A percentile compares a stretch with the other conserved stretches of the same genome.
phyloP scores from a whole-genome alignment of 2,329 filamentous ascomycete species.

The Tolypocladium capitatum region DNA sequence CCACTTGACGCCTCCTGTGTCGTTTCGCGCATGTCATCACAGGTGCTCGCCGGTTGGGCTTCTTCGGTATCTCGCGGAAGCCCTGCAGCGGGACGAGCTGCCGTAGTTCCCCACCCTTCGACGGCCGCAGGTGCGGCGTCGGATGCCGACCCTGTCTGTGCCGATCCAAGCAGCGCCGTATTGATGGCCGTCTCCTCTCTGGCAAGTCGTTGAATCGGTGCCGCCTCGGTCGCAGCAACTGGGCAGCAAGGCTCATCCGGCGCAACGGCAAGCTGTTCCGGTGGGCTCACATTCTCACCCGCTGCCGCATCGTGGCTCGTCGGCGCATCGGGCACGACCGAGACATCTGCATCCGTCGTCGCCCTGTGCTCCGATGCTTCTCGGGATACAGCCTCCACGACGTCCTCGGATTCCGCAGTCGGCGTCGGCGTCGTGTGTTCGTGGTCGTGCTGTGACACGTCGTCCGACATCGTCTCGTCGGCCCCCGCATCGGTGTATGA shows the following conservation, averaged over 20 bases:
- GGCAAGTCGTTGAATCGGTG: not conserved
- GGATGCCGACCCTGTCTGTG: not conserved
- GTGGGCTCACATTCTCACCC: not conserved
- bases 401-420: constrained; percentile 1
- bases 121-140: not conserved
- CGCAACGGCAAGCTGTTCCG: not conserved
- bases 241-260: not conserved
- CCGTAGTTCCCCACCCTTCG: not conserved
- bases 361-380: constrained; percentile 1
- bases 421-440: constrained; percentile 4
- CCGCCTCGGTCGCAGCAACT: not conserved
- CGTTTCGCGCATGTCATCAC: not conserved
- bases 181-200: not conserved
- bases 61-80: not conserved
- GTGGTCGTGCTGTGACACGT: constrained; percentile 1
- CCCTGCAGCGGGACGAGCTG: not conserved
- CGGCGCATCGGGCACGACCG: no score
- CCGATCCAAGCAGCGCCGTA: not conserved
- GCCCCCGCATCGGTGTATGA: constrained; percentile 23
- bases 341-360: not conserved
- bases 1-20: not conserved
- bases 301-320: not conserved
- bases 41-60: not conserved
- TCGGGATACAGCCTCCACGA: not conserved
- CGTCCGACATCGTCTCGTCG: constrained; percentile 8